Percentiles rank a stretch among this genome's conserved stretches.
Evolutionary conservation across 176 grass and related monocot species (phyloP).

Genomic region (Microstegium vimineum): DNA sequence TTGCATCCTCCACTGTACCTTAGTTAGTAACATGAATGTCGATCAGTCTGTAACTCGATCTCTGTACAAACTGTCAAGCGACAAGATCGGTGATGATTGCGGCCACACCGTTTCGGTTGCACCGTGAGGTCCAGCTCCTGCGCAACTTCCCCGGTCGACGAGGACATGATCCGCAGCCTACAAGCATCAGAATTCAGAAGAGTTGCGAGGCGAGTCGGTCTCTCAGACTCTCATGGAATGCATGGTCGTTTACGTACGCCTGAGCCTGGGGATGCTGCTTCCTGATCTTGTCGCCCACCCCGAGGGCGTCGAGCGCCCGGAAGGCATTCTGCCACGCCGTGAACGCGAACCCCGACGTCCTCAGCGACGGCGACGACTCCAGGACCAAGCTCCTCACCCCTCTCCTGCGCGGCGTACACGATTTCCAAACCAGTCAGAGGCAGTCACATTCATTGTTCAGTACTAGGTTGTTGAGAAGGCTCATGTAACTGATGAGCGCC

Average conservation of each 20-base stretch:
- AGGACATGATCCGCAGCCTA: conserved; percentile 26
- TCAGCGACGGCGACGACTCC: conserved; percentile 60
- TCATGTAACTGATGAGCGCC: too few relatives aligned
- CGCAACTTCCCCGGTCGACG: neutral
- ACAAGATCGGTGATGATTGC: neutral
- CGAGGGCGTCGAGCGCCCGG: conserved; percentile 66
- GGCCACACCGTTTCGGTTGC: conserved; percentile 3
- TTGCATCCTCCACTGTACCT: conserved; percentile 7
- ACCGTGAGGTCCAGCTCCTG: neutral
- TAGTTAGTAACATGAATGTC: neutral
- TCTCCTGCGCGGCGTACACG: conserved; percentile 35
- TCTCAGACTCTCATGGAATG: too few relatives aligned
- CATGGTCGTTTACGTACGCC: neutral
- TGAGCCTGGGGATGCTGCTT: conserved; percentile 37
- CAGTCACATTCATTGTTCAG: too few relatives aligned
- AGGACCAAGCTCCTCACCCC: conserved; percentile 65
- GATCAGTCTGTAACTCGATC: neutral
- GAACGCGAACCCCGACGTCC: conserved; percentile 52
- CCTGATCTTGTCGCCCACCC: conserved; percentile 58
- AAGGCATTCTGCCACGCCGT: conserved; percentile 56
- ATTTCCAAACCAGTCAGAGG: too few relatives aligned
- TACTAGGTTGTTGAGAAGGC: too few relatives aligned
- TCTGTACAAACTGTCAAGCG: neutral
- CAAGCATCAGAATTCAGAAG: too few relatives aligned
- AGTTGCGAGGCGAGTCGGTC: too few relatives aligned